These are phyloP conservation scores for Coniochaeta ligniaria DNA, from an alignment of 2,329 filamentous ascomycete genomes.

Conservation along the genomic window DNA sequence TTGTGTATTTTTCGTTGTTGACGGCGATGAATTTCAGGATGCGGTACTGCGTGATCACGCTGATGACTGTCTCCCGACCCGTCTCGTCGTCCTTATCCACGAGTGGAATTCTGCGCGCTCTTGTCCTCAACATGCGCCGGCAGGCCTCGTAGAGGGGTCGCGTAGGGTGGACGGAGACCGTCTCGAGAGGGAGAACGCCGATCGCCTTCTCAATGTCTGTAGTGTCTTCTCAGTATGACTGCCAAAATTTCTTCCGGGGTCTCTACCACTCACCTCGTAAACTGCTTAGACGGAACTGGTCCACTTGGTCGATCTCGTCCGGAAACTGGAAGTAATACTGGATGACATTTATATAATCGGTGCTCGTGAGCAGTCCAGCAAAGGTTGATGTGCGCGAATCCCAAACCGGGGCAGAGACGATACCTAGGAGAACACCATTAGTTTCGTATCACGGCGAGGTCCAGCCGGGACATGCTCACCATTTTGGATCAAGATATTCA, in stretches of 20 bases:
- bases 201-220: conserved; percentile 93
- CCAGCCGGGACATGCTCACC: conserved; percentile 41
- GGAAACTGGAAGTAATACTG: conserved; percentile 99
- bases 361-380: conserved; percentile 88
- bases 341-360: conserved; percentile 97
- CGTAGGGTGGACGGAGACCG: conserved; percentile 89
- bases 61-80: conserved; percentile 83
- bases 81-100: conserved; percentile 95
- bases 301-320: conserved; percentile 79
- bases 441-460: neutral
- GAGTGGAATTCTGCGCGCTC: conserved; percentile 86
- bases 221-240: neutral
- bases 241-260: neutral
- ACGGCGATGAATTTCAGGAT: conserved; percentile 98
- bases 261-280: conserved; percentile 59
- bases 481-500: conserved; percentile 93
- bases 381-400: conserved; percentile 90
- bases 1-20: conserved; percentile 78
- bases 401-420: conserved; percentile 96
- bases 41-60: conserved; percentile 95
- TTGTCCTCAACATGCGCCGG: conserved; percentile 85
- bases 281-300: conserved; percentile 88
- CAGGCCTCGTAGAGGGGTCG: conserved; percentile 92
- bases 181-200: conserved; percentile 84
- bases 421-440: conserved; percentile 49